Evolutionary conservation across 495 filamentous ascomycete genomes (phyloP).

Genomic region (Daldinia concentrica): DNA sequence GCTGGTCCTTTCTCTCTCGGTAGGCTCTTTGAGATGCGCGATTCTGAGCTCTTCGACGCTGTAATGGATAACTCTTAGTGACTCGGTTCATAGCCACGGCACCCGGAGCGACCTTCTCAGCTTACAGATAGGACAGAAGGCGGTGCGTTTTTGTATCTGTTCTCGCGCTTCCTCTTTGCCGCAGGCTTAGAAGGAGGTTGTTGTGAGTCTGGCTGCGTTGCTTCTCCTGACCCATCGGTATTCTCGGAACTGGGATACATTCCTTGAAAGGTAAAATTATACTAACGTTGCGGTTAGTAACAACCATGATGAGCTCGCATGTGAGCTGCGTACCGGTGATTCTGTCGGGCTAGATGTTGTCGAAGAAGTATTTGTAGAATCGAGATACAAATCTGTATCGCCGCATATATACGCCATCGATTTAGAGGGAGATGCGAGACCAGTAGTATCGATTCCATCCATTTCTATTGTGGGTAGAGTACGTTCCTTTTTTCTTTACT

Average conservation of each 20-base stretch:
- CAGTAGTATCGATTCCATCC: slow-evolving; percentile 46
- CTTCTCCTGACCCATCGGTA: slow-evolving; percentile 41
- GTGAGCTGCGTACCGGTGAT: slow-evolving; percentile 47
- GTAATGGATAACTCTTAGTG: slow-evolving; percentile 37
- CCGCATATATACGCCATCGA: slow-evolving; percentile 51
- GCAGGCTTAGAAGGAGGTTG: slow-evolving; percentile 51
- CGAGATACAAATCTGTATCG: slow-evolving; percentile 52
- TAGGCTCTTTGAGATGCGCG: slow-evolving; percentile 78
- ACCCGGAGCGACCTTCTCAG: background rate
- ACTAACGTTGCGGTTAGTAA: slow-evolving; percentile 44
- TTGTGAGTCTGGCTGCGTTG: slow-evolving; percentile 52
- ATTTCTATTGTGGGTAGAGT: slow-evolving; percentile 33
- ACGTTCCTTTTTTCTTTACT: background rate
- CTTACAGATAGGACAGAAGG: slow-evolving; percentile 59
- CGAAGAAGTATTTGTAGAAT: slow-evolving; percentile 50
- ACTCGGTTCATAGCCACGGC: background rate
- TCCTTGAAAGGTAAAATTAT: slow-evolving; percentile 47
- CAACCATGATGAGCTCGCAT: background rate
- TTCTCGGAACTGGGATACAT: slow-evolving; percentile 53
- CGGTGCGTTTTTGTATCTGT: slow-evolving; percentile 61
- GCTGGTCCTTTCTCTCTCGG: slow-evolving; percentile 84
- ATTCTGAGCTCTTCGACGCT: slow-evolving; percentile 68
- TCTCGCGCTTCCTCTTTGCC: slow-evolving; percentile 58
- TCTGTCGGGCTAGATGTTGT: slow-evolving; percentile 54
- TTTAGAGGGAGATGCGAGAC: slow-evolving; percentile 50